Conservation (phyloP, 768 basidiomycete species). For the Trametes sanguinea region DNA sequence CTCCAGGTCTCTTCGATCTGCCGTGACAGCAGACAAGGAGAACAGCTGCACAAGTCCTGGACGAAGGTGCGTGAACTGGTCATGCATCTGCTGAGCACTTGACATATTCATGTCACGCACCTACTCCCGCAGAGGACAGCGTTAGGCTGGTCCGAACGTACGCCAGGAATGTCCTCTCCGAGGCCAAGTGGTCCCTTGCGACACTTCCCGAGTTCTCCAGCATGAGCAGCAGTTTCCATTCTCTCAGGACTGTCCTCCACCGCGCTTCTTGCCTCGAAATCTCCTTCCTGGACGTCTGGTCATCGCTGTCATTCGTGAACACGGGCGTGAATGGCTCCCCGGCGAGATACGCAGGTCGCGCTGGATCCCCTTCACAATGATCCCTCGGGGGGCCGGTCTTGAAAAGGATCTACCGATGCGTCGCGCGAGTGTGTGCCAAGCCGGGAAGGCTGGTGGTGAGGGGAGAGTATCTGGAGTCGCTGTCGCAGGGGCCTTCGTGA, state of each 20-base stretch:
- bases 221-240: constrained; percentile 29
- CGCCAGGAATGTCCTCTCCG: constrained; percentile 53
- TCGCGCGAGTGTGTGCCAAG: background rate
- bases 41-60: constrained; percentile 51
- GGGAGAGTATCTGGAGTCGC: constrained; percentile 7
- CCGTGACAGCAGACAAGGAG: constrained; percentile 36
- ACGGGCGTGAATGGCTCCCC: background rate
- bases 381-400: background rate
- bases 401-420: background rate
- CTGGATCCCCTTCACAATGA: background rate
- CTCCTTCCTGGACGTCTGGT: background rate
- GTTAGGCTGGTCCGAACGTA: constrained; percentile 53
- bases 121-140: constrained; percentile 52
- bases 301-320: background rate
- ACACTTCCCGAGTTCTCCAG: constrained; percentile 51
- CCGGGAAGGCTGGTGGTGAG: constrained; percentile 8
- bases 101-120: constrained; percentile 30
- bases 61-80: background rate
- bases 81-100: no score
- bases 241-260: background rate
- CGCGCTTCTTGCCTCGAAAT: background rate
- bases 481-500: background rate
- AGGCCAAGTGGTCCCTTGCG: constrained; percentile 54
- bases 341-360: background rate
- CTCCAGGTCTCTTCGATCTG: constrained; percentile 21